Percentiles rank a stretch among this genome's conserved stretches.
Evolutionary conservation across 805 yeast genomes (phyloP).

Genomic region (Myxozyma mucilagina): DNA sequence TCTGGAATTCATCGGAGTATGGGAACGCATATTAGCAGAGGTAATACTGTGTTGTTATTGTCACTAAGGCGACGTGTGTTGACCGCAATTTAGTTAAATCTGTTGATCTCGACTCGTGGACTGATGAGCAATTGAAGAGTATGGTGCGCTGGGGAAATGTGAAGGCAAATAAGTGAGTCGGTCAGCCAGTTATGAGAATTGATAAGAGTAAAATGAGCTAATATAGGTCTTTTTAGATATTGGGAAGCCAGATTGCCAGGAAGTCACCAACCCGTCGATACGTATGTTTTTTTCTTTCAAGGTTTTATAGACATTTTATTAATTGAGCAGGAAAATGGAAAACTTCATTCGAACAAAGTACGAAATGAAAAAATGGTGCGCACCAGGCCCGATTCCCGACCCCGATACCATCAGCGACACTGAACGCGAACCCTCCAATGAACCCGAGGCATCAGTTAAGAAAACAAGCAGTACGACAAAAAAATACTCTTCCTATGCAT

Average conservation of each 20-base stretch:
- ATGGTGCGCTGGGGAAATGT: conserved; percentile 87
- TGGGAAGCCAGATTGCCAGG: conserved; percentile 84
- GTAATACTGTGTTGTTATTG: conserved; percentile 20
- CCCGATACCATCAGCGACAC: conserved; percentile 44
- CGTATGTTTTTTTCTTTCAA: conserved; percentile 30
- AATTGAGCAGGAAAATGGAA: conserved; percentile 60
- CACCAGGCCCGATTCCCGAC: conserved; percentile 54
- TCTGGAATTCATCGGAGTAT: conserved; percentile 93
- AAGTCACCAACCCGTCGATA: conserved; percentile 72
- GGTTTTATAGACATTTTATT: not conserved
- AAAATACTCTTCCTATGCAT: conserved; percentile 16
- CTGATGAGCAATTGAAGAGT: conserved; percentile 81
- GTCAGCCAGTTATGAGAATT: not conserved
- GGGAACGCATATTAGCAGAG: conserved; percentile 90
- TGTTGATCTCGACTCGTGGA: conserved; percentile 95
- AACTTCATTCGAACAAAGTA: conserved; percentile 91
- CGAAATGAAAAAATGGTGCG: conserved; percentile 85
- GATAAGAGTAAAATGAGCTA: not conserved
- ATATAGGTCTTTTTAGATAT: conserved; percentile 38
- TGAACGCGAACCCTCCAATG: conserved; percentile 17
- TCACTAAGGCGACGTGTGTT: not conserved
- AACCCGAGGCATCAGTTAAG: conserved; percentile 1
- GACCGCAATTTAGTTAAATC: conserved; percentile 60
- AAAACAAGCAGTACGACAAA: conserved; percentile 9
- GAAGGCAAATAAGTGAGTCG: conserved; percentile 57